Conservation (phyloP, 176 grass and related monocot species). For the Hordeum marinum region DNA sequence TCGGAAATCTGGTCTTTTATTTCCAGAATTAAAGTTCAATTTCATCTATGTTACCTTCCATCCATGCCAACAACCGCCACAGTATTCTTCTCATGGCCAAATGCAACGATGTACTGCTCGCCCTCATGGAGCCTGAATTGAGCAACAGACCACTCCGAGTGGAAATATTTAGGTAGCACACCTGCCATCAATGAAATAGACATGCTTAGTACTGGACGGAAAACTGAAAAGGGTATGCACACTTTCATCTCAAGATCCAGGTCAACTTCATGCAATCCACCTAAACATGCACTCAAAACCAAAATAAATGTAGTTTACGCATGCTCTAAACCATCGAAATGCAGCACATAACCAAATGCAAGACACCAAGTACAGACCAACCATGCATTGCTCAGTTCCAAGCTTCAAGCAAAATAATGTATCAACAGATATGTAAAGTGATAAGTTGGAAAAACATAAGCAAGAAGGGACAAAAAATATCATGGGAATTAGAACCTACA, state of each 20-base stretch:
- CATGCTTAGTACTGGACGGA: background rate
- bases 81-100: slow-evolving; percentile 95
- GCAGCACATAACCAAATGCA: background rate
- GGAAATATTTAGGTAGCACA: slow-evolving; percentile 96
- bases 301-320: background rate
- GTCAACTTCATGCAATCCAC: background rate
- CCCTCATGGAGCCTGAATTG: slow-evolving; percentile 95
- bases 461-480: background rate
- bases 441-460: background rate
- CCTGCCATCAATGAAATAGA: slow-evolving; percentile 38
- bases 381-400: background rate
- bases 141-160: slow-evolving; percentile 98
- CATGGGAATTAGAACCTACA: background rate
- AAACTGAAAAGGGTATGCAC: background rate
- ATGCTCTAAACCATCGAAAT: background rate
- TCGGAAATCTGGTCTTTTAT: background rate
- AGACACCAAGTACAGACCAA: background rate
- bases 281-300: background rate
- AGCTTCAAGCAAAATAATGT: background rate
- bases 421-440: background rate
- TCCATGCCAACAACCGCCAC: slow-evolving; percentile 97
- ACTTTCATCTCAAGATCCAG: background rate
- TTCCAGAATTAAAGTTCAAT: background rate
- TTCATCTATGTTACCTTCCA: slow-evolving; percentile 42
- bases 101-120: slow-evolving; percentile 86